Evolutionary conservation across 768 basidiomycete species (phyloP).

Genomic region (Tylopilus subfusipes): DNA sequence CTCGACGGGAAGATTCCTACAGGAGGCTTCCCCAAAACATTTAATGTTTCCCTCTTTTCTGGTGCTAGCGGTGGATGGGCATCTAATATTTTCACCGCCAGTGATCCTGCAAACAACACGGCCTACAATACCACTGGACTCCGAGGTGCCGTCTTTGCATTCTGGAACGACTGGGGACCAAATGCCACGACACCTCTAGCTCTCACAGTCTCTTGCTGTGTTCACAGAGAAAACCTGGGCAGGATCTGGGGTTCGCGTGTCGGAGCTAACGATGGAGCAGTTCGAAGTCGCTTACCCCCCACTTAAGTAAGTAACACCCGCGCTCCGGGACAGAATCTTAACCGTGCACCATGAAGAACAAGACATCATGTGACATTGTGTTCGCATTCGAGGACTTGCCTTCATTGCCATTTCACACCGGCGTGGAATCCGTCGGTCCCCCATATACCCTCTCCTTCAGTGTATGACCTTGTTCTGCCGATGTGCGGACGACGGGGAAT

Average conservation of each 20-base stretch:
- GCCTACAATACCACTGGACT: constrained; percentile 25
- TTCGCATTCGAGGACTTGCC: constrained; percentile 25
- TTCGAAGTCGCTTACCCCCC: constrained; percentile 36
- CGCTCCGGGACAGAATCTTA: constrained; percentile 43
- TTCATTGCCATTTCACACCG: constrained; percentile 24
- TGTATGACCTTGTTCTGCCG: constrained; percentile 30
- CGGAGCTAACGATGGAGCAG: constrained; percentile 33
- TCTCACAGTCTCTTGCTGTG: constrained; percentile 39
- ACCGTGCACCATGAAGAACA: constrained; percentile 35
- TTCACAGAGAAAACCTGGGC: constrained; percentile 45
- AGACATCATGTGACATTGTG: constrained; percentile 26
- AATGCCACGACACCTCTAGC: constrained; percentile 41
- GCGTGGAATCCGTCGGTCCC: constrained; percentile 39
- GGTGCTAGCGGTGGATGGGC: constrained; percentile 35
- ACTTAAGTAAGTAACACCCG: constrained; percentile 38
- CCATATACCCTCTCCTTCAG: constrained; percentile 42
- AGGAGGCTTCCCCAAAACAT: constrained; percentile 33
- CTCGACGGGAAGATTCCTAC: constrained; percentile 36
- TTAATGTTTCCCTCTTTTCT: constrained; percentile 31
- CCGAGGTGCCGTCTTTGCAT: constrained; percentile 35
- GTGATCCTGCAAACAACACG: constrained; percentile 34
- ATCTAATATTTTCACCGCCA: constrained; percentile 33
- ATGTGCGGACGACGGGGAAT: constrained; percentile 12
- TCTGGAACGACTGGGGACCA: constrained; percentile 46
- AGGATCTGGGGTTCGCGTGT: constrained; percentile 35